Evolutionary conservation across 2,329 filamentous ascomycete species (phyloP), one percentile per base, ranked within the genome.

Genomic region (Chrysoporthe deuterocubensis): DNA sequence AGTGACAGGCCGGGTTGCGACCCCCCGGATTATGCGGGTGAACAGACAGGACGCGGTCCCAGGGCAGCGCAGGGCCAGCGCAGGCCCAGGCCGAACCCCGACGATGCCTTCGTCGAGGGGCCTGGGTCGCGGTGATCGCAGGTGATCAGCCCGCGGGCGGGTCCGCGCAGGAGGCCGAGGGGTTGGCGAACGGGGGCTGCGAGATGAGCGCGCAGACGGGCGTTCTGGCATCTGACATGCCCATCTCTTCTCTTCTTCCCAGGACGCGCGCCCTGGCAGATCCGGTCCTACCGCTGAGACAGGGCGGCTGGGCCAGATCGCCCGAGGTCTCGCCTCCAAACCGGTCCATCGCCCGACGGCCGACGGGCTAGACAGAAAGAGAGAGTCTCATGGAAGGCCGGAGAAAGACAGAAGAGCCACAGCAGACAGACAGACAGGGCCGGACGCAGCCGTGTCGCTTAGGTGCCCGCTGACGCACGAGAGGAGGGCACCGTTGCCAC

Each of bases 401-500:
- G 13, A n/a, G 59, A n/a, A 44, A 48, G 37, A 14, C 34, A 57
- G 16, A 26, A 26, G 26, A 26, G 0, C 26, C 26, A 26, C 26
- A 26, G 26, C 26, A 26, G 26, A 26, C 21, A 6, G 37, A 43
- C 21, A 64, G 6, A 59, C 34, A 34, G 61, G 48, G 43, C 26
- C 56, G 60, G 64, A 43, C 43, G 43, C 40, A 44, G 44, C 56
- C 32, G 13, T 58, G 56, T 32, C 56, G 21, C 26, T 46, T 32
- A 40, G 52, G 40, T 58, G 63, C 63, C 26, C 52, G 63, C 54
- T 65, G 63, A 65, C 63, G 26, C 26, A 26, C 26, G 26, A 26
- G 26, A 59, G 63, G 63, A 59, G 63, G 14, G 4, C 44, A 18
- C 44, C 44, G 44, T 46, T 46, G 6, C 32, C 32, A 37, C 3